phyloP scores from a whole-genome alignment of 176 grass and related monocot genomes.

The Puya raimondii region DNA sequence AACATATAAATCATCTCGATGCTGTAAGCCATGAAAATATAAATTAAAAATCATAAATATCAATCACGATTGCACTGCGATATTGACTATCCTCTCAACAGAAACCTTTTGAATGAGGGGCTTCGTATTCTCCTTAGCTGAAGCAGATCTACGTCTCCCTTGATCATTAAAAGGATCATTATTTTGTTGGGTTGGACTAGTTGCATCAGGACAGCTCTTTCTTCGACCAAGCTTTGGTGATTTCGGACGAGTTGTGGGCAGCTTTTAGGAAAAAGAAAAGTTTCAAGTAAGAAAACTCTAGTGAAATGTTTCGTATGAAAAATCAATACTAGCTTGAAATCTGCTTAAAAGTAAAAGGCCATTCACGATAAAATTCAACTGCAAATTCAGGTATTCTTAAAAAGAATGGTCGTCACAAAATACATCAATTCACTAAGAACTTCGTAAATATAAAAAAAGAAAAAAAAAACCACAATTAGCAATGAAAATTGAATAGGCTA shows the following conservation, averaged over 20 bases:
- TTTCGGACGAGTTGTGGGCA: conserved; percentile 4
- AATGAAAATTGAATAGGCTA: not conserved
- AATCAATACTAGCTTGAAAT: too few species aligned
- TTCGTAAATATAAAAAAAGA: too few species aligned
- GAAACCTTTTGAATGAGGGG: not conserved
- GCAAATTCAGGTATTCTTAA: too few species aligned
- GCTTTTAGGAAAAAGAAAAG: not conserved
- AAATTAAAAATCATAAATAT: too few species aligned
- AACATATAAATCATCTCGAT: not conserved
- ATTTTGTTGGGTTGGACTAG: not conserved
- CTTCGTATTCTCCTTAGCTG: not conserved
- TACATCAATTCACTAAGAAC: too few species aligned
- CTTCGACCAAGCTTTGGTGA: conserved; percentile 3
- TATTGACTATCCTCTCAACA: not conserved
- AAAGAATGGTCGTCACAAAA: too few species aligned
- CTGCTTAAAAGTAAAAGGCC: too few species aligned
- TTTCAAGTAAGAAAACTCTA: too few species aligned
- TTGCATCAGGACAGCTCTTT: not conserved
- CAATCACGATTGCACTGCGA: not conserved
- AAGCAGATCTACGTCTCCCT: not conserved
- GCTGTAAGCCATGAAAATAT: too few species aligned
- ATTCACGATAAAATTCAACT: too few species aligned
- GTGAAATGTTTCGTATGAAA: too few species aligned
- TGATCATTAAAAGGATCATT: not conserved
- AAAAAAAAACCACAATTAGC: too few species aligned